Base-by-base conservation (phyloP, 2,329 filamentous ascomycete genomes). In the Pseudovirgaria hyperparasitica region DNA sequence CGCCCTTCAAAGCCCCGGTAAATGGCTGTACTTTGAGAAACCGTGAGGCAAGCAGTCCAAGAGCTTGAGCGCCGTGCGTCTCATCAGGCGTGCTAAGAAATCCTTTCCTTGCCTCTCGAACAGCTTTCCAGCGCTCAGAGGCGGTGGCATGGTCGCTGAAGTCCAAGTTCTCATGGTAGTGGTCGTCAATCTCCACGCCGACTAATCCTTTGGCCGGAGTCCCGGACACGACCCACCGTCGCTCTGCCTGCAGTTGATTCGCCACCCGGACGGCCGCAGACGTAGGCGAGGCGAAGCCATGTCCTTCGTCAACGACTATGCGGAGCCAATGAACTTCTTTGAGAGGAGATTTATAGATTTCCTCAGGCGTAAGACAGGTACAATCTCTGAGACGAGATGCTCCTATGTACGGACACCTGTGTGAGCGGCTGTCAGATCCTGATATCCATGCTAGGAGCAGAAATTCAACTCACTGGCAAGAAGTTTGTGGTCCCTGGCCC, bases 241-340 rank as follows among this genome's bases (percentile, higher is more conserved):
- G 70, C 24, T 84, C 76, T 10, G 84, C 58, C 19, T 46, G 52
- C 4, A 65, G 48, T 14, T 76, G 59, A 26, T 63, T 65, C 5
- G 72, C 56, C 6, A 75, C 58, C 10, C 63, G 48, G 5, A 69
- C 60, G 17, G 71, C 67, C 23, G 61, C 67, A 2, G 72, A 82
- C 3, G 55, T 66, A 1, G 69, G 70, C 19, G 80, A 77, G 0
- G 82, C 82, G 32, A 93, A 75, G 32, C 70, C 79, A 48, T 94
- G 85, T 0, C 87, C 87, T 61, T 94, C 87, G 37, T 96, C 87
- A 11, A 92, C 78, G 23, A 96, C 86, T 24, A 92, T 76, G 2
- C 87, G 69, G 41, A 93, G 76, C 67, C 87, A 93, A 40, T 82
- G 84, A 4, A 94, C 53, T 6, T 70, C 54, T 20, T 72, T 72